Evolutionary conservation across 2,329 filamentous ascomycete genomes (phyloP).

Genomic region (Metarhizium guizhouense): DNA sequence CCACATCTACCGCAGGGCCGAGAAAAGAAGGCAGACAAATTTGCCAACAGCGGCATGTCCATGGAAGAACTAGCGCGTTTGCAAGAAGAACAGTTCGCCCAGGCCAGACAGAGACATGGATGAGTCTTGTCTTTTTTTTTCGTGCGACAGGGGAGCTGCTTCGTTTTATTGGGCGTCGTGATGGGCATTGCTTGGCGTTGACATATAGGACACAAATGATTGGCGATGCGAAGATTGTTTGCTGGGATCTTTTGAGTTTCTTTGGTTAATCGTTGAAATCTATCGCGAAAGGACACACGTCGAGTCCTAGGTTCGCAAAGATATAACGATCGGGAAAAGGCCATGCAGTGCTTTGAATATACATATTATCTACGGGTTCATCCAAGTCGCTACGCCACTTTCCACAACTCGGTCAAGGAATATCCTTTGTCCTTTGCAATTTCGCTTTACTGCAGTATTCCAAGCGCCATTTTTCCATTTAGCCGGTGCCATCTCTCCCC

Average conservation of each 20-base stretch:
- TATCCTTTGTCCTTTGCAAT: too few species aligned
- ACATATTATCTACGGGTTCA: too few species aligned
- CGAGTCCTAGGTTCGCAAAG: too few species aligned
- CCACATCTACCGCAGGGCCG: conserved; percentile 51
- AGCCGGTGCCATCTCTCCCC: not conserved
- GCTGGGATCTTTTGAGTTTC: not conserved
- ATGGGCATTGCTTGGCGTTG: conserved; percentile 28
- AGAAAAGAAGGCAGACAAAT: conserved; percentile 95
- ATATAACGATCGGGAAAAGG: too few species aligned
- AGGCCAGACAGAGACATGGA: conserved; percentile 41
- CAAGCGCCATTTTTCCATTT: too few species aligned
- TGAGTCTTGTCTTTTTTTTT: conserved; percentile 1
- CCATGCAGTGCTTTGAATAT: too few species aligned
- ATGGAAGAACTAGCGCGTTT: conserved; percentile 82
- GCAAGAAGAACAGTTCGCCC: conserved; percentile 86
- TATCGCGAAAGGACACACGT: not conserved
- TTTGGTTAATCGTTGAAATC: not conserved
- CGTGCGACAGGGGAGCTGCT: not conserved
- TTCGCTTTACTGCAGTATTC: too few species aligned
- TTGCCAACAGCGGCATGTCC: conserved; percentile 86
- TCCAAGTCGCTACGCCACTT: too few species aligned
- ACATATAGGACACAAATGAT: conserved; percentile 2
- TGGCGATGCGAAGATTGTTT: not conserved
- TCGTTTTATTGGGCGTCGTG: conserved; percentile 11
- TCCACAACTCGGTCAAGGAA: too few species aligned